Base-by-base conservation (phyloP, 2,329 filamentous ascomycete genomes). In the Exophiala oligosperma region DNA sequence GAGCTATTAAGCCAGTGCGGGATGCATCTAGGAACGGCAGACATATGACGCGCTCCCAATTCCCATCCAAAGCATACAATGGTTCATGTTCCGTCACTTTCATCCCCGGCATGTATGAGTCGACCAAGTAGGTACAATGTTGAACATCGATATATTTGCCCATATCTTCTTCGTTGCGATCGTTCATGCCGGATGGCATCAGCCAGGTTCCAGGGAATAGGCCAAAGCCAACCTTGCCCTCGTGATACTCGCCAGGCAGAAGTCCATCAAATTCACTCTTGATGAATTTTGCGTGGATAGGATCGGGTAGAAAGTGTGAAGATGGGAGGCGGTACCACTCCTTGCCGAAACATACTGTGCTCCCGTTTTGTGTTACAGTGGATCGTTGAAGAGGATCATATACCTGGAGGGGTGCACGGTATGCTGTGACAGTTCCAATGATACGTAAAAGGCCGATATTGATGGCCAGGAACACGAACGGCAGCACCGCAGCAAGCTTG, bases 241-340 rank as follows among this genome's bases (percentile, higher is more conserved):
- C 89, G 17, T 85, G 85, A 71, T 97, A 99, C 68, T 96, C 90
- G 1, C 94, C 94, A 0, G 94, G 94, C 3, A 99, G 78, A 17
- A 99, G 79, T 1, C 94, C 94, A 7, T 83, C 83, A 73, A 99
- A 99, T 64, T 94, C 91, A 66, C 91, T 96, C 64, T 89, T 90
- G 66, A 99, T 79, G 69, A 97, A 99, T 67, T 94, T 96, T 67
- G 90, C 89, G 64, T 84, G 87, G 78, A 94, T 90, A 50, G 85
- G 83, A n/a, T 86, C 79, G 0, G 94, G 93, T 2, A 99, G 79
- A 71, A 94, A 92, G 77, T 92, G 97, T 0, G 92, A 95, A 0
- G 90, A 93, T 1, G 94, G 93, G 71, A 97, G 97, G 37, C 94
- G 90, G 73, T 99, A 97, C 94, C 94, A 99, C 71, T 99, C 94